These are phyloP conservation scores for Tylopilus rubrobrunneus DNA, from an alignment of 768 basidiomycete genomes.

Conservation along the genomic window DNA sequence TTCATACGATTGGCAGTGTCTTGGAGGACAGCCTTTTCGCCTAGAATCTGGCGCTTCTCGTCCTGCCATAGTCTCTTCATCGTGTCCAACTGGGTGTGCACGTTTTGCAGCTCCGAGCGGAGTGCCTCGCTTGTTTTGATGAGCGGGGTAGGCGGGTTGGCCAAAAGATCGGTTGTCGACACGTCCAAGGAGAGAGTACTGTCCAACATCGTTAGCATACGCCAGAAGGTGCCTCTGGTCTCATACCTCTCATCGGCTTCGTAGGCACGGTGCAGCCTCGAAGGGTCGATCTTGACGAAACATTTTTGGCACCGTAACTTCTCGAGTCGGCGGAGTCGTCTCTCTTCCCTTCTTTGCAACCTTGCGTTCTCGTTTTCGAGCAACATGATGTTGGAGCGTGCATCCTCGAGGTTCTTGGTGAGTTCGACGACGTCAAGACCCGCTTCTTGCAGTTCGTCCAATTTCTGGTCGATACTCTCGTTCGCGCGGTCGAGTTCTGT, in stretches of 20 bases:
- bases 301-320: slow-evolving; percentile 69
- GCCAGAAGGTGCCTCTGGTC: background rate
- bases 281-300: slow-evolving; percentile 55
- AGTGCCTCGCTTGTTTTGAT: slow-evolving; percentile 65
- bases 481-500: slow-evolving; percentile 76
- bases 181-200: slow-evolving; percentile 51
- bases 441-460: slow-evolving; percentile 80
- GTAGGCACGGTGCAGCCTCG: slow-evolving; percentile 35
- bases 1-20: slow-evolving; percentile 67
- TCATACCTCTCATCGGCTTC: slow-evolving; percentile 62
- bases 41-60: slow-evolving; percentile 60
- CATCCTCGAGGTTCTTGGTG: slow-evolving; percentile 68
- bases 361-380: slow-evolving; percentile 71
- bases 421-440: slow-evolving; percentile 72
- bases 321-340: slow-evolving; percentile 57
- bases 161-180: slow-evolving; percentile 42
- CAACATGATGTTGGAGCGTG: slow-evolving; percentile 48
- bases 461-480: slow-evolving; percentile 82
- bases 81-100: slow-evolving; percentile 58
- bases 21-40: slow-evolving; percentile 70
- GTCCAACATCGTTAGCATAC: slow-evolving; percentile 5
- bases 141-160: slow-evolving; percentile 65
- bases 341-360: slow-evolving; percentile 63
- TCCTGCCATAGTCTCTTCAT: slow-evolving; percentile 69
- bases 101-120: slow-evolving; percentile 52